Percentiles rank a stretch among this genome's conserved stretches.
phyloP scores from a whole-genome alignment of 2,329 filamentous ascomycete species.

The Sclerotinia glacialis region DNA sequence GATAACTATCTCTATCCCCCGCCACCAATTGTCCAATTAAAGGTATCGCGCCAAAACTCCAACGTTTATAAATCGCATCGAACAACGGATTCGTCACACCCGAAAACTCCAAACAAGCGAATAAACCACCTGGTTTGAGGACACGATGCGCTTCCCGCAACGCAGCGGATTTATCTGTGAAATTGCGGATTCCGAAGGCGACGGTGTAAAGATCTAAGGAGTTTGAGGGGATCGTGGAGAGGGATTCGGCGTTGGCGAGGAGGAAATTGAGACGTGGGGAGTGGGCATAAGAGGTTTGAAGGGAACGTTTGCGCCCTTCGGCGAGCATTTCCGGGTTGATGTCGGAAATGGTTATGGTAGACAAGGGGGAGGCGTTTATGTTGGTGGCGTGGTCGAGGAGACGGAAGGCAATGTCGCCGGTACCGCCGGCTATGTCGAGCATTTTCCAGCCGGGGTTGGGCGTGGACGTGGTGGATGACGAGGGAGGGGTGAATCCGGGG shows the following conservation, averaged over 20 bases:
- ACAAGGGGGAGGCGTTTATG: conserved; percentile 74
- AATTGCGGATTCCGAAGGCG: conserved; percentile 95
- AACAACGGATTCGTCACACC: conserved; percentile 72
- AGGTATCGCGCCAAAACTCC: conserved; percentile 93
- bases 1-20: conserved; percentile 91
- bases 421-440: conserved; percentile 94
- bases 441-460: conserved; percentile 60
- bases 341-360: conserved; percentile 86
- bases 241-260: conserved; percentile 83
- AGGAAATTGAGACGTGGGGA: conserved; percentile 68
- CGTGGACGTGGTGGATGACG: conserved; percentile 43
- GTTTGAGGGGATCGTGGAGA: conserved; percentile 62
- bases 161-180: conserved; percentile 84
- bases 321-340: conserved; percentile 95
- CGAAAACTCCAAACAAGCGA: conserved; percentile 94
- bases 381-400: conserved; percentile 84
- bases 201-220: conserved; percentile 96
- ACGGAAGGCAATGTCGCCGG: conserved; percentile 96
- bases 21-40: conserved; percentile 94
- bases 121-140: conserved; percentile 89
- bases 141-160: conserved; percentile 82
- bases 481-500: conserved; percentile 50
- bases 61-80: conserved; percentile 86
- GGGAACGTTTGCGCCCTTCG: conserved; percentile 78
- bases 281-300: conserved; percentile 52